Conservation (phyloP, 768 basidiomycete genomes). For the Tulasnella sp. region DNA sequence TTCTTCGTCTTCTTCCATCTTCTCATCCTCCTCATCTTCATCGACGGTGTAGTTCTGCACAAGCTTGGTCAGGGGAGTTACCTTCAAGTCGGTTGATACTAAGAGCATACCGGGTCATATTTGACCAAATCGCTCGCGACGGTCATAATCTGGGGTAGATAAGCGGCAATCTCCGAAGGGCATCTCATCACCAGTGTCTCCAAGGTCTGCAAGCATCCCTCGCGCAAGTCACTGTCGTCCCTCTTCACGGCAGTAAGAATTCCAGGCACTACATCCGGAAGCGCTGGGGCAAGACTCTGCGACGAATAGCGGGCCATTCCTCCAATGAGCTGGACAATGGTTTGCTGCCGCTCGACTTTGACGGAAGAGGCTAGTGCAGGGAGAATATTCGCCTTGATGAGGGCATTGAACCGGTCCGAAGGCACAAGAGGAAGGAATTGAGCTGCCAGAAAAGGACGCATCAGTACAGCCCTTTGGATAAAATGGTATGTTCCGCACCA, state of each 20-base stretch:
- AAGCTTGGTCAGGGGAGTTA: conserved; percentile 20
- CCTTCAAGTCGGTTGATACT: background rate
- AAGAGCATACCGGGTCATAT: conserved; percentile 76
- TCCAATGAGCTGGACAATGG: conserved; percentile 72
- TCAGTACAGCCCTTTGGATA: background rate
- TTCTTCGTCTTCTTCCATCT: conserved; percentile 50
- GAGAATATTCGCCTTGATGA: conserved; percentile 56
- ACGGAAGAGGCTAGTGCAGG: conserved; percentile 54
- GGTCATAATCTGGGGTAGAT: conserved; percentile 62
- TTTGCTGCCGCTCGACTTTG: conserved; percentile 65
- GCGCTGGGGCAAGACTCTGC: conserved; percentile 55
- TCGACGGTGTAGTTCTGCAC: conserved; percentile 71
- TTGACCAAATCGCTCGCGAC: conserved; percentile 76
- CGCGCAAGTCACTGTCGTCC: conserved; percentile 80
- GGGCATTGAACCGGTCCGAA: conserved; percentile 54
- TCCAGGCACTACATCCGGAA: conserved; percentile 63
- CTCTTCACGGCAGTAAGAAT: conserved; percentile 63
- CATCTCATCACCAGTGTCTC: conserved; percentile 82
- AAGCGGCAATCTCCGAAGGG: conserved; percentile 74
- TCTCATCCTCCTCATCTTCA: conserved; percentile 60
- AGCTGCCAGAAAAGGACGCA: conserved; percentile 37
- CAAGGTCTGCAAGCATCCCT: conserved; percentile 79
- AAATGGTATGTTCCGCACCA: conserved; percentile 25
- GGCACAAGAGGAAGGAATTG: conserved; percentile 76
- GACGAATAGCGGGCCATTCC: conserved; percentile 75